Conservation (phyloP, 1,139 yeast genomes). For the Scheffersomyces lignicola region DNA sequence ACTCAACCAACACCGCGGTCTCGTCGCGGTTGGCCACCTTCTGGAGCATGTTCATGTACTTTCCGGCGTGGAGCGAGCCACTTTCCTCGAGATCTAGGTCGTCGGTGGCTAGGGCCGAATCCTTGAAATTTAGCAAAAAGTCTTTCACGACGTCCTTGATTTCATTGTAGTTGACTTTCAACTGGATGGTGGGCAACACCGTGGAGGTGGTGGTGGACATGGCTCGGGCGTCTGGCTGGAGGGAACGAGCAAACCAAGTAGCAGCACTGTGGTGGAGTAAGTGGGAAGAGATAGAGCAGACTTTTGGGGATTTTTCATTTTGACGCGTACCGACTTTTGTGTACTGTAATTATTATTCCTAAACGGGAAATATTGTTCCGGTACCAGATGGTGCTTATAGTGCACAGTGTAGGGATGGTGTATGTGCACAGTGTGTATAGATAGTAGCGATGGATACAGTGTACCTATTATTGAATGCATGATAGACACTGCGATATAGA, state of each 20-base stretch:
- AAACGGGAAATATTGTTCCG: constrained; percentile 9
- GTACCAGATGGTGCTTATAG: no score
- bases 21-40: constrained; percentile 80
- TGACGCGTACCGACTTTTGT: background rate
- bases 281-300: background rate
- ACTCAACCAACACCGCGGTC: constrained; percentile 67
- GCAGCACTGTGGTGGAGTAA: no score
- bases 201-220: constrained; percentile 38
- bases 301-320: background rate
- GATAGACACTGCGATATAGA: no score
- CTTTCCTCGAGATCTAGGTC: constrained; percentile 20
- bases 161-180: constrained; percentile 63
- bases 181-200: constrained; percentile 55
- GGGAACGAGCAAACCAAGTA: no score
- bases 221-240: no score
- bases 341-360: constrained; percentile 10
- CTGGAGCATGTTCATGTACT: constrained; percentile 77
- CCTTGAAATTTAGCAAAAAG: constrained; percentile 61
- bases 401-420: no score
- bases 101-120: constrained; percentile 24
- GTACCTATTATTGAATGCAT: no score
- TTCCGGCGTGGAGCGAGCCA: constrained; percentile 23
- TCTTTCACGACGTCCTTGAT: constrained; percentile 53
- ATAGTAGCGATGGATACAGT: no score
- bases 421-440: no score